These are phyloP conservation scores for Arthrobotrys sinensis DNA, from an alignment of 2,329 filamentous ascomycete species.

Conservation along the genomic window DNA sequence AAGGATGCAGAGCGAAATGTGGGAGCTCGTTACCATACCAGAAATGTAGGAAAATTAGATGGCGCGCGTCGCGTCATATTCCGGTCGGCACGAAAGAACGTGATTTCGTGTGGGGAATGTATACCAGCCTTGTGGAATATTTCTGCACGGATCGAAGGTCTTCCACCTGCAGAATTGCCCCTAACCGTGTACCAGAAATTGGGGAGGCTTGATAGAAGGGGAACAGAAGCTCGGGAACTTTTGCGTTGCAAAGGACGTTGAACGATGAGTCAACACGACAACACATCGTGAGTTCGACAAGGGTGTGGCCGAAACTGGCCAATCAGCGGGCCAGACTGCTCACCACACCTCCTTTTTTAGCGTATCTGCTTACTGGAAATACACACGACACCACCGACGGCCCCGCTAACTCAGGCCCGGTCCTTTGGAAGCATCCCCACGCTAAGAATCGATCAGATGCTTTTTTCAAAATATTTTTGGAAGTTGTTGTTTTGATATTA, in stretches of 20 bases:
- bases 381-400: constrained; percentile 51
- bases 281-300: constrained; percentile 25
- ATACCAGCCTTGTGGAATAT: constrained; percentile 37
- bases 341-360: constrained; percentile 44
- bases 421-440: constrained; percentile 47
- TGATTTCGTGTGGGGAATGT: constrained; percentile 41
- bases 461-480: constrained; percentile 29
- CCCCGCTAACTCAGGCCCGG: constrained; percentile 56
- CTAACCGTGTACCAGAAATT: constrained; percentile 28
- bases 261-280: constrained; percentile 54
- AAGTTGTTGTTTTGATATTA: constrained; percentile 52
- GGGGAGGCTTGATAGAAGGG: constrained; percentile 34
- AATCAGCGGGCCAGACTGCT: constrained; percentile 25
- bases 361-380: constrained; percentile 29
- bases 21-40: constrained; percentile 19
- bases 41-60: constrained; percentile 40
- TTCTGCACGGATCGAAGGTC: not conserved
- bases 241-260: constrained; percentile 32
- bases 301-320: constrained; percentile 6
- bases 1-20: constrained; percentile 10
- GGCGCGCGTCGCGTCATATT: constrained; percentile 57
- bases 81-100: constrained; percentile 48
- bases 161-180: not conserved
- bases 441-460: constrained; percentile 43
- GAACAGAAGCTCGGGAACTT: constrained; percentile 29